Conservation (phyloP, 2,329 filamentous ascomycete genomes). For the Sarocladiaceae sp. region DNA sequence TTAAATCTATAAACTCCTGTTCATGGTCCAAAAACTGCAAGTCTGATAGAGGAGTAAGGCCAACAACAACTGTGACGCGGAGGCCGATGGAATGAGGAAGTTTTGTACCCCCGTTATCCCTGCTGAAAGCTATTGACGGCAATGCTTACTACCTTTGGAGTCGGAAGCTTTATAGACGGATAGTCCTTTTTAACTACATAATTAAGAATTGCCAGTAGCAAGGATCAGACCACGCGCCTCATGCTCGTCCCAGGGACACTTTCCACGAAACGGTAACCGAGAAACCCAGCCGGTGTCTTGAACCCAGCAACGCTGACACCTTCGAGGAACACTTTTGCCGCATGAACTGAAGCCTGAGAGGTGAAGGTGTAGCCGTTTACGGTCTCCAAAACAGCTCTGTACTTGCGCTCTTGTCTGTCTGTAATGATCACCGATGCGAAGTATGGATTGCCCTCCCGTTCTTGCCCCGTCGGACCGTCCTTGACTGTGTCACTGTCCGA, state of each 20-base stretch:
- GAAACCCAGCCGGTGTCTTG: constrained; percentile 15
- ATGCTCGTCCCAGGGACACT: constrained; percentile 9
- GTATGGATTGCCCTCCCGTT: constrained; percentile 15
- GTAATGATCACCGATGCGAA: constrained; percentile 14
- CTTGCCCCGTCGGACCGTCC: constrained; percentile 14
- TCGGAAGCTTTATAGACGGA: too few relatives aligned
- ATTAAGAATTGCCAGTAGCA: too few relatives aligned
- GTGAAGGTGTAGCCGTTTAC: constrained; percentile 19
- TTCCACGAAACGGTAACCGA: constrained; percentile 14
- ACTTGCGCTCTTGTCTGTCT: constrained; percentile 5
- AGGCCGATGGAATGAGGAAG: too few relatives aligned
- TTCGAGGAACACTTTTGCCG: constrained; percentile 12
- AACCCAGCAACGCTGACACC: constrained; percentile 14
- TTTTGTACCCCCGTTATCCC: too few relatives aligned
- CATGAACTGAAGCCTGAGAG: constrained; percentile 13
- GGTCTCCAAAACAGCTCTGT: constrained; percentile 14
- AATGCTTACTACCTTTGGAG: too few relatives aligned
- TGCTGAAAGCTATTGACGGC: too few relatives aligned
- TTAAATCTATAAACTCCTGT: too few relatives aligned
- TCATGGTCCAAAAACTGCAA: too few relatives aligned
- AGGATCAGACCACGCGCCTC: too few relatives aligned
- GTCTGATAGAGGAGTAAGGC: too few relatives aligned
- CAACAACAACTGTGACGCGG: too few relatives aligned
- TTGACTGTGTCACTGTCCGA: constrained; percentile 6
- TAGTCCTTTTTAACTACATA: too few relatives aligned